These are phyloP conservation scores for Salix koriyanagi DNA, from an alignment of 345 rosid species.

Conservation along the genomic window DNA sequence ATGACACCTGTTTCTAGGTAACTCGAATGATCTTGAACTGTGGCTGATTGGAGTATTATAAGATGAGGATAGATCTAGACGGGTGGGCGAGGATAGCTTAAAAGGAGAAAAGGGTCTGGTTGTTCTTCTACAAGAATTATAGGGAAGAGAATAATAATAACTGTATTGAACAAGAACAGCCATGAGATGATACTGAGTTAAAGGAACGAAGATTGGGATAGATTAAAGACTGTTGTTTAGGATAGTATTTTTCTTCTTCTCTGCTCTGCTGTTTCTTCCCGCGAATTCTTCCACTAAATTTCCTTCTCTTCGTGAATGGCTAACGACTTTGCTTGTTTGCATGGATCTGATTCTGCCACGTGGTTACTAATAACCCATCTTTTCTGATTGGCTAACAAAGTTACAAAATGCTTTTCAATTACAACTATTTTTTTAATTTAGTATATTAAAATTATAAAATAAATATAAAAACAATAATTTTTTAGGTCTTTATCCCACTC, in stretches of 20 bases:
- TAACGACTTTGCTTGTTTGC: background rate
- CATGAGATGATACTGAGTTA: slow-evolving; percentile 5
- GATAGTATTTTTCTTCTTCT: background rate
- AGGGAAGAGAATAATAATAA: slow-evolving; percentile 13
- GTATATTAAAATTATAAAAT: too few relatives aligned
- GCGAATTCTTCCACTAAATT: background rate
- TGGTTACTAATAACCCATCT: slow-evolving; percentile 14
- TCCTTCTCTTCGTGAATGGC: background rate
- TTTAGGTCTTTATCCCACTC: too few relatives aligned
- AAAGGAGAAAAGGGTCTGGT: slow-evolving; percentile 22
- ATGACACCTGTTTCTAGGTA: slow-evolving; percentile 20
- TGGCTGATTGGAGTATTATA: slow-evolving; percentile 11
- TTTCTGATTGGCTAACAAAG: background rate
- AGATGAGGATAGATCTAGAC: slow-evolving; percentile 3
- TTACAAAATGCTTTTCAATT: too few relatives aligned
- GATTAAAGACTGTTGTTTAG: background rate
- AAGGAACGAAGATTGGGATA: too few relatives aligned
- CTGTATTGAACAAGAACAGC: slow-evolving; percentile 36
- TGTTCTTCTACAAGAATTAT: slow-evolving; percentile 9
- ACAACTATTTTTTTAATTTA: too few relatives aligned
- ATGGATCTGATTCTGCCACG: slow-evolving; percentile 27
- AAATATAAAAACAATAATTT: too few relatives aligned
- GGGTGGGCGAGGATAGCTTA: slow-evolving; percentile 16
- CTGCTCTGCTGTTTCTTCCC: background rate
- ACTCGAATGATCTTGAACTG: slow-evolving; percentile 28